Evolutionary conservation across 2,329 filamentous ascomycete genomes (phyloP).

Genomic region (Fusarium falciforme): DNA sequence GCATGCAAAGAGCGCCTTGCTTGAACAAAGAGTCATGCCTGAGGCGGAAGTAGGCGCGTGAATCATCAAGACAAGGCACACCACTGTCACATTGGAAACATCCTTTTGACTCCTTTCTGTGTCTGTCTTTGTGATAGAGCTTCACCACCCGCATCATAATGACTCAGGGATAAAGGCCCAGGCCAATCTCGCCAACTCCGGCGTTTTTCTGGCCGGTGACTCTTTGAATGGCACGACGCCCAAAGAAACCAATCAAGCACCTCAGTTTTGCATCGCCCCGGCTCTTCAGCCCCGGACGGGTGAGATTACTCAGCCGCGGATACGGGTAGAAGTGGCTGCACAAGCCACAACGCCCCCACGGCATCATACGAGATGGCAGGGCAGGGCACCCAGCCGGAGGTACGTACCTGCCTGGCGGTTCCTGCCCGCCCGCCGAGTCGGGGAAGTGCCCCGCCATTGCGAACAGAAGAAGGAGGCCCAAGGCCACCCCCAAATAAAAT

Average conservation of each 20-base stretch:
- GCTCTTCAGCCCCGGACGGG: background rate
- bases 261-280: slow-evolving; percentile 9
- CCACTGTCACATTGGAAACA: background rate
- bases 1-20: background rate
- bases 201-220: slow-evolving; percentile 26
- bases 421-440: background rate
- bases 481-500: slow-evolving; percentile 37
- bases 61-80: background rate
- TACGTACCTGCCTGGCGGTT: background rate
- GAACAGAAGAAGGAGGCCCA: slow-evolving; percentile 1
- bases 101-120: background rate
- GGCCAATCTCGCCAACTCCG: background rate
- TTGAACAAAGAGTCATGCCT: background rate
- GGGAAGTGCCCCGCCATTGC: slow-evolving; percentile 42
- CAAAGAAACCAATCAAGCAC: slow-evolving; percentile 16
- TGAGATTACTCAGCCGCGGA: slow-evolving; percentile 32
- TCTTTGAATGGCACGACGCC: slow-evolving; percentile 1
- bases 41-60: background rate
- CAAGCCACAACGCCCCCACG: slow-evolving; percentile 21
- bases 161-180: slow-evolving; percentile 22
- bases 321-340: slow-evolving; percentile 7
- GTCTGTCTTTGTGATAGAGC: background rate
- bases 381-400: slow-evolving; percentile 9
- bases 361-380: background rate
- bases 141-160: background rate